A percentile compares a stretch with the other conserved stretches of the same genome.
phyloP scores from a whole-genome alignment of 2,329 filamentous ascomycete genomes.

The Botrytis aclada region DNA sequence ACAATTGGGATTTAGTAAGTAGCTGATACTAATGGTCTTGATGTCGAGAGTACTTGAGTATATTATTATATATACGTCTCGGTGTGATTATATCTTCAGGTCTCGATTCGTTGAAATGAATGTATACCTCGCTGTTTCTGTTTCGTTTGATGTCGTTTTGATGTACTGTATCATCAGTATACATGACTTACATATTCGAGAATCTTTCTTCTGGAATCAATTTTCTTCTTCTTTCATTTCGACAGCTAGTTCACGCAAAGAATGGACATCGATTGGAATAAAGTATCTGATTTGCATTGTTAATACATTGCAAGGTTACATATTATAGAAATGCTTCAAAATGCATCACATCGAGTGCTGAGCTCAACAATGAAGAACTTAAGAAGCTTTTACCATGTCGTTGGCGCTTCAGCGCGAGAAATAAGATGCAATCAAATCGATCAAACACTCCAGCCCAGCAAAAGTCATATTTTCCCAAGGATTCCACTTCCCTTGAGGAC shows the following conservation, averaged over 20 bases:
- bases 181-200: too few relatives aligned
- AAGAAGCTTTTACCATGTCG: background rate
- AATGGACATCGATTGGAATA: too few relatives aligned
- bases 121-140: background rate
- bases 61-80: background rate
- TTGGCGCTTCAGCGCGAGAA: background rate
- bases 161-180: background rate
- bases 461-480: background rate
- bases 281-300: background rate
- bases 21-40: background rate
- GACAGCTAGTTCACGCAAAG: rapidly evolving
- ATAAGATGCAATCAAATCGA: background rate
- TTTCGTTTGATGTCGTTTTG: background rate
- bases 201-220: too few relatives aligned
- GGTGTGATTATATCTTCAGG: background rate
- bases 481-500: background rate
- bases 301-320: background rate
- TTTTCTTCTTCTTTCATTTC: too few relatives aligned
- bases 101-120: background rate
- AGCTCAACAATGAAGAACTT: too few relatives aligned
- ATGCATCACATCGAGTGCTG: too few relatives aligned
- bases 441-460: too few relatives aligned
- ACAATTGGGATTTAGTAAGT: background rate
- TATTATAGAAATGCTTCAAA: background rate
- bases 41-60: background rate